phyloP scores from a whole-genome alignment of 2,329 filamentous ascomycete genomes.

The Clarireedia monteithiana region DNA sequence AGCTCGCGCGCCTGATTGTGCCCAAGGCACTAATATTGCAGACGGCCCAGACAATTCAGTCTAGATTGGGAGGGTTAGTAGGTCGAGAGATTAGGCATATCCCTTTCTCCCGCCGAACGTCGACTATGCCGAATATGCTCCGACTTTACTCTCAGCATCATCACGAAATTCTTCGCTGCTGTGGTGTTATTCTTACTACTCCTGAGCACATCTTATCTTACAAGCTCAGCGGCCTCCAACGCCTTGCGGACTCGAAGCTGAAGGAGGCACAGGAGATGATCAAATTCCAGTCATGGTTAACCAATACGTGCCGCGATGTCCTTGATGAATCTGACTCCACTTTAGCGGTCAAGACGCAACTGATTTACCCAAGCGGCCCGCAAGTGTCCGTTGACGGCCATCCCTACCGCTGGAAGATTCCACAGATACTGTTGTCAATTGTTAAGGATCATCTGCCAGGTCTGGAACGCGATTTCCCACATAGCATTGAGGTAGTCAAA shows the following conservation, averaged over 20 bases:
- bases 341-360: slow-evolving; percentile 31
- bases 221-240: slow-evolving; percentile 41
- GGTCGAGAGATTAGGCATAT: slow-evolving; percentile 37
- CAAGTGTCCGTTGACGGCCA: slow-evolving; percentile 33
- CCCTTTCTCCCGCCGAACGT: slow-evolving; percentile 39
- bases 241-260: slow-evolving; percentile 33
- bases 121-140: slow-evolving; percentile 27
- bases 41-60: slow-evolving; percentile 38
- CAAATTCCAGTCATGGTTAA: slow-evolving; percentile 37
- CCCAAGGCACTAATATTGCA: slow-evolving; percentile 37
- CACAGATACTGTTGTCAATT: slow-evolving; percentile 25
- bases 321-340: slow-evolving; percentile 43
- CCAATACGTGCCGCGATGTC: slow-evolving; percentile 38
- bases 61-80: slow-evolving; percentile 36
- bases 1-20: slow-evolving; percentile 37
- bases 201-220: slow-evolving; percentile 50
- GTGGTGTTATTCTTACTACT: slow-evolving; percentile 40
- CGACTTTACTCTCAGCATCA: slow-evolving; percentile 33
- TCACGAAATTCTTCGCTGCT: slow-evolving; percentile 25
- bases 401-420: slow-evolving; percentile 32
- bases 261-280: slow-evolving; percentile 36
- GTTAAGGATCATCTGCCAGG: slow-evolving; percentile 28
- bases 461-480: slow-evolving; percentile 32
- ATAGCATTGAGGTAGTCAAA: slow-evolving; percentile 37
- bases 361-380: slow-evolving; percentile 34